Evolutionary conservation across 176 grass and related monocot species (phyloP).

Genomic region (Miscanthus lutarioriparius): DNA sequence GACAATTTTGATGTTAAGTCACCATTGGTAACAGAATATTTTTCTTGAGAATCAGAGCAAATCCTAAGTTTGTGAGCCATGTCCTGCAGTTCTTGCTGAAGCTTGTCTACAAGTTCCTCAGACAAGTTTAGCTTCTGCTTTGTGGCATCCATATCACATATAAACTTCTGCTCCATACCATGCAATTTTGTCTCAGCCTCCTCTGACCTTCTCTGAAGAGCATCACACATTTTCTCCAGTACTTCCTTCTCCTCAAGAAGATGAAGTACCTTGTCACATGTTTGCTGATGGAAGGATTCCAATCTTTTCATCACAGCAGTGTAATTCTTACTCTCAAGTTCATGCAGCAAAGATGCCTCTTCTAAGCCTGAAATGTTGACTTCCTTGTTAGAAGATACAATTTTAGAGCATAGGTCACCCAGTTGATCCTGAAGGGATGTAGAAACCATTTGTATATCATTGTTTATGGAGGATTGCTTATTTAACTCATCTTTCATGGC

Average conservation of each 20-base stretch:
- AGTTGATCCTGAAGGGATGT: conserved; percentile 53
- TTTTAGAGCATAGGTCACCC: conserved; percentile 32
- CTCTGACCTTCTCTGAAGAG: conserved; percentile 44
- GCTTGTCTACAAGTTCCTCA: conserved; percentile 53
- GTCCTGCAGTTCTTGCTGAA: conserved; percentile 73
- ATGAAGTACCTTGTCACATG: conserved; percentile 53
- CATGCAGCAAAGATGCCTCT: conserved; percentile 45
- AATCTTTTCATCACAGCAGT: conserved; percentile 40
- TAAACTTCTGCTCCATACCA: conserved; percentile 55
- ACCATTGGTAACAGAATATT: conserved; percentile 46
- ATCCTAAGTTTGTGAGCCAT: conserved; percentile 64
- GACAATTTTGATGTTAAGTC: conserved; percentile 69
- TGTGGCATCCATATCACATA: conserved; percentile 54
- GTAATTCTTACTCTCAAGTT: conserved; percentile 59
- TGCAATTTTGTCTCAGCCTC: conserved; percentile 45
- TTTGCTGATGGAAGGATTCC: conserved; percentile 67
- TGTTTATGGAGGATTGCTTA: conserved; percentile 56
- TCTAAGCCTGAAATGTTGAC: conserved; percentile 40
- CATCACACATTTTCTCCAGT: conserved; percentile 51
- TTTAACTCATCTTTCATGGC: conserved; percentile 61
- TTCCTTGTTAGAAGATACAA: conserved; percentile 56
- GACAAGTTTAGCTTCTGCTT: conserved; percentile 63
- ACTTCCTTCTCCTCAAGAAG: conserved; percentile 59
- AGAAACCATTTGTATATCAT: conserved; percentile 47
- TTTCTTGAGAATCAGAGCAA: conserved; percentile 68